Evolutionary conservation across 345 rosid species (phyloP).

Genomic region (Psidium friedrichsthalianum): DNA sequence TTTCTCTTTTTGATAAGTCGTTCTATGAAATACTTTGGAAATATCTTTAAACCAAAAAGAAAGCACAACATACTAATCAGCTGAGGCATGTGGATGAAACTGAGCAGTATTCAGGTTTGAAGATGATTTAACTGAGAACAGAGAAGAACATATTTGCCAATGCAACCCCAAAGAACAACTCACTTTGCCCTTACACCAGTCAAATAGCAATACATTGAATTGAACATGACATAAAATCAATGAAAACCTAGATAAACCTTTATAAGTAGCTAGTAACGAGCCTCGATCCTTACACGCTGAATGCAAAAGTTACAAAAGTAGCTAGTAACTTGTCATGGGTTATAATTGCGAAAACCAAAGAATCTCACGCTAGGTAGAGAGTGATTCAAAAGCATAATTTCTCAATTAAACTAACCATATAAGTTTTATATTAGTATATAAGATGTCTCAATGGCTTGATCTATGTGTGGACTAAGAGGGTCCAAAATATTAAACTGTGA

Average conservation of each 20-base stretch:
- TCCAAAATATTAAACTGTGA: background rate
- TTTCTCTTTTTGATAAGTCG: background rate
- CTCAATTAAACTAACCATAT: background rate
- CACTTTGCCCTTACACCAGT: background rate
- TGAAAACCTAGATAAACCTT: background rate
- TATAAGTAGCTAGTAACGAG: background rate
- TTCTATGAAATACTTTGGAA: background rate
- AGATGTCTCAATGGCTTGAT: background rate
- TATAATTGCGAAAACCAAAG: background rate
- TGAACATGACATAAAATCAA: background rate
- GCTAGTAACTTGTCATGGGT: background rate
- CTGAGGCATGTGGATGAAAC: background rate
- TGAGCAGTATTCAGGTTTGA: background rate
- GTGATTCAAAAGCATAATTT: background rate
- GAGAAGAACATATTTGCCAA: background rate
- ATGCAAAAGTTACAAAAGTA: background rate
- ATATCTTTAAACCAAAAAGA: background rate
- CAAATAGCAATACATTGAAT: background rate
- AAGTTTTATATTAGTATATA: background rate
- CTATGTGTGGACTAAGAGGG: background rate
- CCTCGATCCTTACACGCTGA: background rate
- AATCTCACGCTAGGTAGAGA: background rate
- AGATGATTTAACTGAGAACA: background rate
- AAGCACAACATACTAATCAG: background rate
- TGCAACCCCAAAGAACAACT: background rate